These are phyloP conservation scores for Trichoderma endophyticum DNA, from an alignment of 2,329 filamentous ascomycete genomes.

Conservation along the genomic window DNA sequence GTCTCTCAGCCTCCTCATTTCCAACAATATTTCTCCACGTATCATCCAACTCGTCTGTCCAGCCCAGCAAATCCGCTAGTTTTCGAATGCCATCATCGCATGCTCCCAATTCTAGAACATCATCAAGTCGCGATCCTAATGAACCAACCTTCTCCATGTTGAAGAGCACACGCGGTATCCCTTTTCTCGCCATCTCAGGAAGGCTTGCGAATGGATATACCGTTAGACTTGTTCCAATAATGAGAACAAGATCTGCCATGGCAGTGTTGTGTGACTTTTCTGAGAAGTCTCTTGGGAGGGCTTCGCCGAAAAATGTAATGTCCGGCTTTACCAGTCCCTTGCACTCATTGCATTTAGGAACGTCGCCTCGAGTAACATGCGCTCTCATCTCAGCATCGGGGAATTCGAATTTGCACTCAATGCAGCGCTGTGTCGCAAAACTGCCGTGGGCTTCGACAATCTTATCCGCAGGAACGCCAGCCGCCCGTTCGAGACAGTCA, in stretches of 20 bases:
- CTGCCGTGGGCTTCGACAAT: slow-evolving; percentile 95
- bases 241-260: slow-evolving; percentile 72
- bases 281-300: slow-evolving; percentile 45
- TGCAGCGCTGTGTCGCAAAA: slow-evolving; percentile 86
- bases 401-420: slow-evolving; percentile 75
- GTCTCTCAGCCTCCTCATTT: slow-evolving; percentile 53
- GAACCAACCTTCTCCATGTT: slow-evolving; percentile 82
- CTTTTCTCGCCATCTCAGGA: slow-evolving; percentile 59
- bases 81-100: slow-evolving; percentile 79
- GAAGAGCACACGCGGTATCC: slow-evolving; percentile 75
- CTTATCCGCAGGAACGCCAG: slow-evolving; percentile 74
- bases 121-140: slow-evolving; percentile 73
- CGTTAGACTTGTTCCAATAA: slow-evolving; percentile 83
- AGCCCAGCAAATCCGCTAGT: slow-evolving; percentile 77
- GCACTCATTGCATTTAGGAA: slow-evolving; percentile 71
- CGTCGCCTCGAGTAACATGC: slow-evolving; percentile 62
- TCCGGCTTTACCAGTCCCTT: slow-evolving; percentile 85
- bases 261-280: slow-evolving; percentile 44
- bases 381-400: slow-evolving; percentile 71
- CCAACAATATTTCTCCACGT: slow-evolving; percentile 70
- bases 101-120: slow-evolving; percentile 78
- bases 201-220: slow-evolving; percentile 88
- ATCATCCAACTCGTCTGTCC: slow-evolving; percentile 76
- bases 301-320: slow-evolving; percentile 90
- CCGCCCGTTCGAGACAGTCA: slow-evolving; percentile 85